These are phyloP conservation scores for Mycena polygramma DNA, from an alignment of 768 basidiomycete species.

Conservation along the genomic window DNA sequence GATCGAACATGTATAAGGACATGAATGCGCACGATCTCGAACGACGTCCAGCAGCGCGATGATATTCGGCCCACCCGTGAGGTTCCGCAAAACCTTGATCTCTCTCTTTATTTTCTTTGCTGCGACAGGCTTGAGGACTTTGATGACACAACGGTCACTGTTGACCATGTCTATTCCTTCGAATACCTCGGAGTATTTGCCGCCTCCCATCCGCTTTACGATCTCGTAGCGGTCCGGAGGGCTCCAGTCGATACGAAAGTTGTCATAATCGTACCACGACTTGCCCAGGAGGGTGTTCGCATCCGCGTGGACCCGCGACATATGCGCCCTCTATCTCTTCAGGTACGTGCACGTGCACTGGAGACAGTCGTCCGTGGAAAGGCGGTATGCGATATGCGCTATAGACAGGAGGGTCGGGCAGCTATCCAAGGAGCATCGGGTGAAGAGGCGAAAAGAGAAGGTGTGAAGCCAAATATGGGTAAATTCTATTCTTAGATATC, in stretches of 20 bases:
- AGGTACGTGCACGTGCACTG: not conserved
- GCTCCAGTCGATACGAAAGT: slow-evolving; percentile 74
- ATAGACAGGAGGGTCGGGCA: not conserved
- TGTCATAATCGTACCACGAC: slow-evolving; percentile 77
- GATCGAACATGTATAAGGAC: not conserved
- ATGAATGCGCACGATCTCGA: slow-evolving; percentile 58
- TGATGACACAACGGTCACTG: slow-evolving; percentile 70
- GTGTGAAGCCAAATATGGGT: slow-evolving; percentile 7
- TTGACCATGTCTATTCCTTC: slow-evolving; percentile 70
- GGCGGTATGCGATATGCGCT: not conserved
- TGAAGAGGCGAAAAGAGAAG: not conserved
- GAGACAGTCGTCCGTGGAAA: not conserved
- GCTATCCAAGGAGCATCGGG: slow-evolving; percentile 12
- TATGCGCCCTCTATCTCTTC: slow-evolving; percentile 34
- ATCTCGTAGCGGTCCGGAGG: slow-evolving; percentile 77
- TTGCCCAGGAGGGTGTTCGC: slow-evolving; percentile 70
- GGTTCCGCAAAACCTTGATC: slow-evolving; percentile 78
- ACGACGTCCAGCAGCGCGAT: slow-evolving; percentile 77
- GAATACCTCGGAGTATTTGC: slow-evolving; percentile 79
- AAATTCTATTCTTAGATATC: slow-evolving; percentile 14
- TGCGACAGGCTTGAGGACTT: slow-evolving; percentile 81
- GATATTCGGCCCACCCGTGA: slow-evolving; percentile 80
- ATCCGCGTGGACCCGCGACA: slow-evolving; percentile 68
- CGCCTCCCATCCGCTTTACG: slow-evolving; percentile 71
- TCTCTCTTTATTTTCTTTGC: slow-evolving; percentile 82